Conservation (phyloP, 257 asterid species). For the Fraxinus pennsylvanica region DNA sequence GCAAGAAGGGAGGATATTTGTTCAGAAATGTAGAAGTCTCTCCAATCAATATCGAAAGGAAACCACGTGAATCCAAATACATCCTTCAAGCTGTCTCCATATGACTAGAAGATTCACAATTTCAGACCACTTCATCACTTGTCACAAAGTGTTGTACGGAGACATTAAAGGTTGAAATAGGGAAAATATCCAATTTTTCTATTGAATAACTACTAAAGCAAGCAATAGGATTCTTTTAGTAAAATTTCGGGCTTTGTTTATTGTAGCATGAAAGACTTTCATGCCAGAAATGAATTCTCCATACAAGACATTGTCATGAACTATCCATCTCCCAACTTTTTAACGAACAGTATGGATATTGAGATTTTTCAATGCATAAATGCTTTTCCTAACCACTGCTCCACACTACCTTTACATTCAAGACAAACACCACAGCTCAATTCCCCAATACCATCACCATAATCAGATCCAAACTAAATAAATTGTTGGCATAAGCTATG, state of each 20-base stretch:
- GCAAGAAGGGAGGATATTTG: background rate
- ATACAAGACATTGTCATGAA: background rate
- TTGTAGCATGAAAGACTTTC: background rate
- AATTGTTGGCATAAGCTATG: background rate
- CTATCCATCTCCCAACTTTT: background rate
- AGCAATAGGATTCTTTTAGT: background rate
- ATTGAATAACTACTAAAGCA: background rate
- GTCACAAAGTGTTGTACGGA: background rate
- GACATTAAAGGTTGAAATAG: background rate
- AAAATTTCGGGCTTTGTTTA: background rate
- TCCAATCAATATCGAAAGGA: background rate
- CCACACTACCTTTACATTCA: background rate
- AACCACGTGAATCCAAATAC: background rate
- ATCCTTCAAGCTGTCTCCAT: background rate
- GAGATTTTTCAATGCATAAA: background rate
- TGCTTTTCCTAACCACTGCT: background rate
- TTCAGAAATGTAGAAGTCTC: background rate
- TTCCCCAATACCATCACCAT: background rate
- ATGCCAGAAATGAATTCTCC: background rate
- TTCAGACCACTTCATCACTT: background rate
- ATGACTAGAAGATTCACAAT: background rate
- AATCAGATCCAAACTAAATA: background rate
- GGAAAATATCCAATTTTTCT: background rate
- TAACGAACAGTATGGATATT: background rate
- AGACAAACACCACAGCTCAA: background rate